A percentile compares a stretch with the other conserved stretches of the same genome.
phyloP scores from a whole-genome alignment of 495 filamentous ascomycete genomes.

The Tuber brumale region DNA sequence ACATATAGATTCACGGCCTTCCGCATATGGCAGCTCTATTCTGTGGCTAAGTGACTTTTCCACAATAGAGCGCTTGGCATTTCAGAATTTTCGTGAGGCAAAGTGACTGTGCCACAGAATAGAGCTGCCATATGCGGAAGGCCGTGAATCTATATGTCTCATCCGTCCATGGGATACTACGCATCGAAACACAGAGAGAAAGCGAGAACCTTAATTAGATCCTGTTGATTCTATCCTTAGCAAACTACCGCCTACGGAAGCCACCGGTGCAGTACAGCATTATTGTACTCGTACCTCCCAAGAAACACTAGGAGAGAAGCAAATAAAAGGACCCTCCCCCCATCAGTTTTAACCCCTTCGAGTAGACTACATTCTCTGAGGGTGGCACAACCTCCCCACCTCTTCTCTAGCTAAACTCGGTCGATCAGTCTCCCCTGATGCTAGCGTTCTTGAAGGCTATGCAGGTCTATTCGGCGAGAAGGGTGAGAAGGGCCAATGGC shows the following conservation, averaged over 20 bases:
- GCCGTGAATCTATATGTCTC: no score
- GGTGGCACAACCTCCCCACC: background rate
- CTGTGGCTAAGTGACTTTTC: no score
- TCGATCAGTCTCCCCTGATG: background rate
- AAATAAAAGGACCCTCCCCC: background rate
- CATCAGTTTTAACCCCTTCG: constrained; percentile 1
- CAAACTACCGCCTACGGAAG: background rate
- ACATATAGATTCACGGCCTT: no score
- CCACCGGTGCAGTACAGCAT: background rate
- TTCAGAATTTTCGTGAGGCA: no score
- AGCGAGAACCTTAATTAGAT: background rate
- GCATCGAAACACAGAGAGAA: background rate
- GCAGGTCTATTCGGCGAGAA: background rate
- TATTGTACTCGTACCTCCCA: background rate
- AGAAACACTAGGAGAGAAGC: background rate
- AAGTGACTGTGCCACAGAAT: no score
- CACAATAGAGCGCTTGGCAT: no score
- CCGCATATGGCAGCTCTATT: no score
- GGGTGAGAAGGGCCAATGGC: background rate
- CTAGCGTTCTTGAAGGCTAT: background rate
- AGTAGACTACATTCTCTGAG: background rate
- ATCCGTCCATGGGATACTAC: no score
- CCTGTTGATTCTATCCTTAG: background rate
- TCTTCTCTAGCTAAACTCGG: background rate
- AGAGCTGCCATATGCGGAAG: no score